Conservation (phyloP, 805 yeast species). For the Myxozyma vanderwaltii region DNA sequence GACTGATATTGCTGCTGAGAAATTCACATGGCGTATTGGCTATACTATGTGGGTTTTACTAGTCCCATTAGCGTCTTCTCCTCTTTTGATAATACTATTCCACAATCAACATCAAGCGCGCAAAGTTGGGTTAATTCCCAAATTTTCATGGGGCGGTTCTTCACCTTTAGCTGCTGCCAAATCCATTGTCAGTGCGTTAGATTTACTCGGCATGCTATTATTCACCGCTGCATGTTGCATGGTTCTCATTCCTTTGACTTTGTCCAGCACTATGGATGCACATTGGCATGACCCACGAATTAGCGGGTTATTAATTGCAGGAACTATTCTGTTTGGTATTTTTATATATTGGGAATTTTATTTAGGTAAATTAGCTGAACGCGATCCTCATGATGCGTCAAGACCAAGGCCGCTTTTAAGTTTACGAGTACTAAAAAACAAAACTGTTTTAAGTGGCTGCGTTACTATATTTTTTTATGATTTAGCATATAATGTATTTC, state of each 20-base stretch:
- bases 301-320: conserved; percentile 62
- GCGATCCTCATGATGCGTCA: conserved; percentile 11
- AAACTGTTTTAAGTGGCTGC: conserved; percentile 69
- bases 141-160: conserved; percentile 17
- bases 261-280: conserved; percentile 57
- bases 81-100: conserved; percentile 33
- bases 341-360: conserved; percentile 56
- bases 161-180: neutral
- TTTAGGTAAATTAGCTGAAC: conserved; percentile 44
- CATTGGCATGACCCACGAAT: conserved; percentile 57
- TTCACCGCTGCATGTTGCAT: conserved; percentile 58
- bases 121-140: conserved; percentile 24
- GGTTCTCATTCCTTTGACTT: conserved; percentile 64
- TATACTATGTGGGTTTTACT: conserved; percentile 54
- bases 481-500: conserved; percentile 62
- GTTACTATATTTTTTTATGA: conserved; percentile 56
- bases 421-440: conserved; percentile 54
- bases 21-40: conserved; percentile 55
- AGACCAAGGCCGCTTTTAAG: conserved; percentile 56
- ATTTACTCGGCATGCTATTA: conserved; percentile 57
- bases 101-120: conserved; percentile 32
- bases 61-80: conserved; percentile 45
- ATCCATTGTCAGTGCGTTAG: conserved; percentile 50
- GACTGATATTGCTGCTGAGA: conserved; percentile 39
- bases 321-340: conserved; percentile 55